Percentiles rank a stretch among this genome's conserved stretches.
phyloP scores from a whole-genome alignment of 345 rosid species.

The Luvunga scandens region DNA sequence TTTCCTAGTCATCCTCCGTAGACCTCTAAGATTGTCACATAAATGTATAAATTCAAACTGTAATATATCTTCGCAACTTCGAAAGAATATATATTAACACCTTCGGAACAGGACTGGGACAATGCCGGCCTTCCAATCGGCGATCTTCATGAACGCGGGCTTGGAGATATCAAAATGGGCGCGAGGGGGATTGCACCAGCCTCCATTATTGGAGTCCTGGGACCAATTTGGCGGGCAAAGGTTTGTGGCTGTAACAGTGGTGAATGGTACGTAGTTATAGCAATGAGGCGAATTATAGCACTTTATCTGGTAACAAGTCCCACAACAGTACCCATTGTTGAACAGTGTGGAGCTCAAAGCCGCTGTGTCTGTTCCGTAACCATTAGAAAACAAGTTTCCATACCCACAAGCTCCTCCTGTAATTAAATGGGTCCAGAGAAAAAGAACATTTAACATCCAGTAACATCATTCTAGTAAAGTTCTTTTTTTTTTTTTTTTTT shows the following conservation, averaged over 20 bases:
- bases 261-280: slow-evolving; percentile 32
- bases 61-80: too few relatives aligned
- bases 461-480: neutral
- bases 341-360: slow-evolving; percentile 73
- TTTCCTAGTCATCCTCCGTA: too few relatives aligned
- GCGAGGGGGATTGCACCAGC: slow-evolving; percentile 94
- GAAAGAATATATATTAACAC: slow-evolving; percentile 17
- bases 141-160: slow-evolving; percentile 86
- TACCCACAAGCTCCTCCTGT: slow-evolving; percentile 93
- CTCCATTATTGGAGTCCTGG: slow-evolving; percentile 60
- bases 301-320: slow-evolving; percentile 67
- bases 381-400: slow-evolving; percentile 57
- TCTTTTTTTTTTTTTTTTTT: too few relatives aligned
- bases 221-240: slow-evolving; percentile 82
- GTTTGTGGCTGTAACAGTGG: slow-evolving; percentile 74
- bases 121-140: slow-evolving; percentile 84
- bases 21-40: too few relatives aligned
- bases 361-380: slow-evolving; percentile 64
- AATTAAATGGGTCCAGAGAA: neutral
- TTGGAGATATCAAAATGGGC: slow-evolving; percentile 81
- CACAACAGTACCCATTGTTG: slow-evolving; percentile 75
- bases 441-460: neutral
- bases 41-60: too few relatives aligned
- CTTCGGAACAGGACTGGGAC: slow-evolving; percentile 71
- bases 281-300: slow-evolving; percentile 59